Conservation (phyloP, 345 rosid species). For the Sonneratia alba region DNA sequence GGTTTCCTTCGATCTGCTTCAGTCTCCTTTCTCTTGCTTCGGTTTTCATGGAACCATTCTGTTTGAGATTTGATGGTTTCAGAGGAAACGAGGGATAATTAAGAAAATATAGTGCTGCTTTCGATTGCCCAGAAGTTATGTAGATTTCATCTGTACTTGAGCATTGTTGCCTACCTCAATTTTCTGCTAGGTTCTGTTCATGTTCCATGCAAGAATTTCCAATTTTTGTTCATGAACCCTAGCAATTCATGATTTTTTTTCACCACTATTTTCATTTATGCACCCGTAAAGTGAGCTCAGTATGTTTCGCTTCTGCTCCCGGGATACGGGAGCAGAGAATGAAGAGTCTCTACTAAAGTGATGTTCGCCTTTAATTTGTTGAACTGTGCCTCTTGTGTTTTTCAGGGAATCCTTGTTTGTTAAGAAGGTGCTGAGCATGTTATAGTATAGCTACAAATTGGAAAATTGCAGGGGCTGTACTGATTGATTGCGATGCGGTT, state of each 20-base stretch:
- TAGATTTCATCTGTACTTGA: not conserved
- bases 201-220: not conserved
- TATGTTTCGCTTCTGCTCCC: not conserved
- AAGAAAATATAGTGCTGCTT: not conserved
- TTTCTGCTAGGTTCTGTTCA: not conserved
- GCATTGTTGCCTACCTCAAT: not conserved
- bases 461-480: conserved; percentile 6
- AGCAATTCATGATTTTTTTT: not conserved
- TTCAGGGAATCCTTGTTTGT: not conserved
- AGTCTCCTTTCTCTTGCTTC: not conserved
- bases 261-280: not conserved
- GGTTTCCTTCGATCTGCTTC: not conserved
- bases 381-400: not conserved
- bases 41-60: not conserved
- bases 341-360: not conserved
- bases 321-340: not conserved
- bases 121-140: not conserved
- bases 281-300: not conserved
- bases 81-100: not conserved
- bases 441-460: conserved; percentile 2
- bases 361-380: not conserved
- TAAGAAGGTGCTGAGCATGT: conserved; percentile 1
- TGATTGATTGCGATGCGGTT: conserved; percentile 45
- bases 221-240: not conserved
- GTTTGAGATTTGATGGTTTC: not conserved